Percentiles rank a stretch among this genome's conserved stretches.
Evolutionary conservation across 352 stramenopile genomes (phyloP).

Genomic region (Halophytophthora polymorphica): DNA sequence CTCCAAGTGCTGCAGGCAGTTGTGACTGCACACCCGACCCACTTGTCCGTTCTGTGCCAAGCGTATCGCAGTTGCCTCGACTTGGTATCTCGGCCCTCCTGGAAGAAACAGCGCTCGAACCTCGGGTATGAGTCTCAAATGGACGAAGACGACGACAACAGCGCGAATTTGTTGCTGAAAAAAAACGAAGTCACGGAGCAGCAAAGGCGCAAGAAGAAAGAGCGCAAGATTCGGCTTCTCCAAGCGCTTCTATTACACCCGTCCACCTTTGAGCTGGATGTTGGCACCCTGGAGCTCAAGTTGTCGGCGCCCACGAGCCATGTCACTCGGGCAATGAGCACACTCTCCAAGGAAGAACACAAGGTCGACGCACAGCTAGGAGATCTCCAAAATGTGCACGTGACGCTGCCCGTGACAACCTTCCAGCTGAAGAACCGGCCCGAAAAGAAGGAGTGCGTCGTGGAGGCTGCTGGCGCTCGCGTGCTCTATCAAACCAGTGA

Average conservation of each 20-base stretch:
- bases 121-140: constrained; percentile 1
- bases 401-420: constrained; percentile 28
- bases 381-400: constrained; percentile 41
- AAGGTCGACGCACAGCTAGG: constrained; percentile 17
- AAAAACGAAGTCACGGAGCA: background rate
- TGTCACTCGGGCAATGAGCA: constrained; percentile 33
- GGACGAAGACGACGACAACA: constrained; percentile 7
- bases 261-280: constrained; percentile 48
- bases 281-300: constrained; percentile 41
- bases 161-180: constrained; percentile 3
- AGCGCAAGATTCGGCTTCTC: constrained; percentile 43
- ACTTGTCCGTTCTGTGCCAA: constrained; percentile 48
- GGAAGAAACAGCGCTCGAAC: constrained; percentile 20
- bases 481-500: constrained; percentile 57
- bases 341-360: background rate
- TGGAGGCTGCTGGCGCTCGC: constrained; percentile 39
- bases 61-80: constrained; percentile 41
- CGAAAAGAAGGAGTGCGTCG: constrained; percentile 46
- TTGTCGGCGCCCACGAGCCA: constrained; percentile 44
- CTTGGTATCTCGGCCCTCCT: constrained; percentile 31
- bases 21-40: constrained; percentile 22
- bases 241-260: constrained; percentile 51
- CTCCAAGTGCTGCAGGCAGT: background rate
- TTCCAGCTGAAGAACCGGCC: constrained; percentile 50
- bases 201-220: constrained; percentile 20